Conservation (phyloP, 225 moss, liverwort and hornwort species). For the Rhytidiadelphus loreus region DNA sequence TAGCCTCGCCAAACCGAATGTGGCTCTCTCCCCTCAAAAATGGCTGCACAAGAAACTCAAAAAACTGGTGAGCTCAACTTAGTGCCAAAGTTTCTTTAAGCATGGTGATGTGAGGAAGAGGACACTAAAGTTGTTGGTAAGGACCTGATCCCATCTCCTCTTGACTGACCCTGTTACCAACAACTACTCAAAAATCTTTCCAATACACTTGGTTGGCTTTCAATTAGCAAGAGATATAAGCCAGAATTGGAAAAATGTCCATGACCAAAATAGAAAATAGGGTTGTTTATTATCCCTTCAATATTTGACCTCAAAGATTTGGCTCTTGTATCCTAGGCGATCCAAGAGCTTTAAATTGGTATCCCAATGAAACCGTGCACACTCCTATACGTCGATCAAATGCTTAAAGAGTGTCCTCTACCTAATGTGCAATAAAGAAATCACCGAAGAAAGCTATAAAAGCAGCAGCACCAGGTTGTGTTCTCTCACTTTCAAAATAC, state of each 20-base stretch:
- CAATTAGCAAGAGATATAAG: not conserved
- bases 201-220: not conserved
- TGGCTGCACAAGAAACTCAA: not conserved
- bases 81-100: not conserved
- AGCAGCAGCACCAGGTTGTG: not conserved
- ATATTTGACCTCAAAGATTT: not conserved
- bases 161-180: not conserved
- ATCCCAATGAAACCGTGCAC: not conserved
- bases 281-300: not conserved
- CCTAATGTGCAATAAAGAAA: not conserved
- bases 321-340: not conserved
- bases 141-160: not conserved
- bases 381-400: not conserved
- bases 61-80: not conserved
- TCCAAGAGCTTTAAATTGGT: not conserved
- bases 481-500: not conserved
- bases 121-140: not conserved
- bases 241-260: not conserved
- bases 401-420: not conserved
- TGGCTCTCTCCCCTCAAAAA: constrained; percentile 27
- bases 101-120: not conserved
- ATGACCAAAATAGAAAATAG: not conserved
- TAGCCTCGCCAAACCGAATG: constrained; percentile 32
- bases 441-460: not conserved
- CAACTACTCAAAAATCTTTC: not conserved